Percentiles rank a stretch among this genome's conserved stretches.
These are phyloP conservation scores for Petunia axillaris DNA, from an alignment of 257 asterid genomes.

Conservation along the genomic window DNA sequence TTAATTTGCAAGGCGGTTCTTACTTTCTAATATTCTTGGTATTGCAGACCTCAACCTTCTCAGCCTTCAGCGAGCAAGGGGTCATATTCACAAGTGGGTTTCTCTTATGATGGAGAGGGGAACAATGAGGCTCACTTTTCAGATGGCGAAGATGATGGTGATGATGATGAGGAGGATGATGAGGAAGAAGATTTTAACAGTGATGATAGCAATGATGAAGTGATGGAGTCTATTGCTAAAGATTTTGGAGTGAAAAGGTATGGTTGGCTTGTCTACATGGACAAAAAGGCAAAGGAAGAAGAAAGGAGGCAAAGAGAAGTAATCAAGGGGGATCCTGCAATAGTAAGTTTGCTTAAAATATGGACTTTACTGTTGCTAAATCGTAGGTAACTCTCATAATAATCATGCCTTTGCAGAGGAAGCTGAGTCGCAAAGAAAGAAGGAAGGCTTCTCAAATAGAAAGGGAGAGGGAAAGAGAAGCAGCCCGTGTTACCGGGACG, in stretches of 20 bases:
- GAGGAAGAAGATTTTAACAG: conserved; percentile 87
- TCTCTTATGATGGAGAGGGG: conserved; percentile 86
- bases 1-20: neutral
- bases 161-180: conserved; percentile 77
- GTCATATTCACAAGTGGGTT: conserved; percentile 95
- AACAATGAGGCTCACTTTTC: conserved; percentile 66
- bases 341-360: conserved; percentile 56
- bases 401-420: conserved; percentile 59
- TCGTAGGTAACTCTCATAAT: neutral
- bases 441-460: conserved; percentile 90
- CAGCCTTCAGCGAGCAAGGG: conserved; percentile 79
- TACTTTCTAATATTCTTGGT: neutral
- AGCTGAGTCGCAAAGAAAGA: conserved; percentile 95
- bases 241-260: conserved; percentile 95
- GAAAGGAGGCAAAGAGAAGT: conserved; percentile 92
- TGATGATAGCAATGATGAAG: conserved; percentile 93
- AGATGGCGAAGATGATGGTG: conserved; percentile 83
- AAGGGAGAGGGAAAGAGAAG: conserved; percentile 93
- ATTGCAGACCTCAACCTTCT: conserved; percentile 57
- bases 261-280: conserved; percentile 98
- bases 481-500: conserved; percentile 72
- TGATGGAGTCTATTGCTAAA: conserved; percentile 94
- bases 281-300: conserved; percentile 96
- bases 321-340: conserved; percentile 95
- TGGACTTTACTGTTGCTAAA: conserved; percentile 16